Evolutionary conservation across 2,329 filamentous ascomycete species (phyloP), one percentile per base, ranked within the genome.

Genomic region (Fulvia fulva): DNA sequence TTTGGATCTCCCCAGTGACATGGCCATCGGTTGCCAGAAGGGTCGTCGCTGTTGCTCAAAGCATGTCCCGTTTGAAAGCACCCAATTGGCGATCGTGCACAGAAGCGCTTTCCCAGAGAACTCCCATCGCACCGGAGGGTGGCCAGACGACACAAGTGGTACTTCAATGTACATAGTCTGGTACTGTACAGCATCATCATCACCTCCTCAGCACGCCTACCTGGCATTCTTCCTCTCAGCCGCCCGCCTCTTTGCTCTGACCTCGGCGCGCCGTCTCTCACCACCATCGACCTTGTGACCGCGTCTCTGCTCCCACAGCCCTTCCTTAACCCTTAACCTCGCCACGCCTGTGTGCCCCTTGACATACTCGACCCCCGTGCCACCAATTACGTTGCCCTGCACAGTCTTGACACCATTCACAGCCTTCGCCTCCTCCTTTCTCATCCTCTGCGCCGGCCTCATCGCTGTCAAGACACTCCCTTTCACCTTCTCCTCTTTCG

Each of bases 261-360:
- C 87, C 78, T 96, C 88, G 16, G 88, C 89, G 74, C 84, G 86
- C 75, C 94, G 85, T 74, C 94, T 87, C 81, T 99, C 94, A 81
- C 94, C 94, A 71, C 94, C 94, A 76, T 97, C 92, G 65, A 99
- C 87, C 86, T 97, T 97, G 70, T 86, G 85, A 26, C 94, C 93
- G 68, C 87, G 83, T 72, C 83, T 87, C 69, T 91, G 81, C 79
- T 97, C 93, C 94, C 93, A 97, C 80, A 97, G 88, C 9, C 93
- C 91, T 74, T 97, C 92, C 57, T 87, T 85, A 22, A 90, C 82
- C 63, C 81, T 80, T 65, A 97, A 81, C 53, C 81, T 79, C 11
- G 87, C 89, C 8, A 84, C 86, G 1, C 84, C 82, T 58, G 77
- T 74, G 32, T 77, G 76, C 1, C 83, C 83, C 74, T 88, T 87